Evolutionary conservation across 331 rosid genomes (phyloP).

Genomic region (Telfairia occidentalis): DNA sequence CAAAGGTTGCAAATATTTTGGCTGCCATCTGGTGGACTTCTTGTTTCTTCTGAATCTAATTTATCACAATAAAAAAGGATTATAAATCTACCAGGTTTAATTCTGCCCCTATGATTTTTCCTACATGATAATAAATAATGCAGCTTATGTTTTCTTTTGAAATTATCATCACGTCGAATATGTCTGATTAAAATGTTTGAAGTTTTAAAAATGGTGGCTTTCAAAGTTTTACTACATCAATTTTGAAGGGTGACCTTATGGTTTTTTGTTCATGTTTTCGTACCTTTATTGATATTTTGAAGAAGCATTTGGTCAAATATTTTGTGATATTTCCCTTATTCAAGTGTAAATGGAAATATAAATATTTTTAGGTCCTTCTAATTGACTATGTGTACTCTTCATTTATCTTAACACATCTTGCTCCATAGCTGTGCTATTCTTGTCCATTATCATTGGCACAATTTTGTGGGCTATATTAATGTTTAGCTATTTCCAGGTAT

Average conservation of each 20-base stretch:
- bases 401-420: not conserved
- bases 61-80: not conserved
- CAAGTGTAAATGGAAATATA: not conserved
- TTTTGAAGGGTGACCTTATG: not conserved
- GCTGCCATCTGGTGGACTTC: not conserved
- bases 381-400: not conserved
- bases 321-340: not conserved
- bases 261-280: not conserved
- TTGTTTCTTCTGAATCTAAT: not conserved
- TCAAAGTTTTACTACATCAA: not conserved
- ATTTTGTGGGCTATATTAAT: not conserved
- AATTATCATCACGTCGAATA: not conserved
- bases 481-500: not conserved
- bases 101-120: not conserved
- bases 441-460: not conserved
- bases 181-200: not conserved
- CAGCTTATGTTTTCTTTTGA: not conserved
- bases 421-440: not conserved
- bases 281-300: not conserved
- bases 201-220: not conserved
- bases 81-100: not conserved
- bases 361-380: not conserved
- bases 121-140: not conserved
- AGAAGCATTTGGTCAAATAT: not conserved
- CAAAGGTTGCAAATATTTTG: not conserved